Base-by-base conservation (phyloP, 176 grass and related monocot genomes). In the Paspalum notatum region DNA sequence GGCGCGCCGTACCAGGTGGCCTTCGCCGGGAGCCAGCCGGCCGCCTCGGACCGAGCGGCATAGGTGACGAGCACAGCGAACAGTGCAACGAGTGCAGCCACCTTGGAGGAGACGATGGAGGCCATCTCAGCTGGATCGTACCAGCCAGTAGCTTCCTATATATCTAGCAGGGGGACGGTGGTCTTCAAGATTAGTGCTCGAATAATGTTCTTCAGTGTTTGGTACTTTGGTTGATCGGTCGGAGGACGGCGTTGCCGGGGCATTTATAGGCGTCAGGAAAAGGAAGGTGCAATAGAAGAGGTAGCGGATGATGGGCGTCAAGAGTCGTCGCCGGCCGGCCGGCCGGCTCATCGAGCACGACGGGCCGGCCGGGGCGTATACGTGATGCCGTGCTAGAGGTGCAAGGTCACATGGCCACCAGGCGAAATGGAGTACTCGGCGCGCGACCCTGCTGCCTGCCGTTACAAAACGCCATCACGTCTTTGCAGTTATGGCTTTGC, bases 1-100 rank as follows among this genome's bases (percentile, higher is more conserved):
- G 91, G 87, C n/a, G 67, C 75, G 22, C 91, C 91, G 46, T 93
- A 93, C 91, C 91, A 93, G 38, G 91, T 93, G 39, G 91, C 91
- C 67, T 72, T 84, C 21, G 86, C 86, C 0, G 42, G n/a, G 22
- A 80, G 49, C 75, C 68, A 58, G 49, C 86, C 80, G 83, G 21
- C 32, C 47, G 71, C 61, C 66, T 41, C 20, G 52, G 51, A 24
- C 22, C 40, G 32, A 46, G 87, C 75, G 15, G 49, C 77, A 8
- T 25, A 12, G 22, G n/a, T 63, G 39, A 22, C 51, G 3, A 80
- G 50, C 63, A 80, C 77, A 38, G 51, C n/a, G 38, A 80, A 13
- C 63, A 82, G 12, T 8, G 63, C 85, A 20, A 37, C 71, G 13
- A 82, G n/a, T 25, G 73, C 80, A 26, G 51, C 73, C 39, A 37